phyloP scores from a whole-genome alignment of 2,329 filamentous ascomycete genomes.

The Orbilia blumenaviensis region DNA sequence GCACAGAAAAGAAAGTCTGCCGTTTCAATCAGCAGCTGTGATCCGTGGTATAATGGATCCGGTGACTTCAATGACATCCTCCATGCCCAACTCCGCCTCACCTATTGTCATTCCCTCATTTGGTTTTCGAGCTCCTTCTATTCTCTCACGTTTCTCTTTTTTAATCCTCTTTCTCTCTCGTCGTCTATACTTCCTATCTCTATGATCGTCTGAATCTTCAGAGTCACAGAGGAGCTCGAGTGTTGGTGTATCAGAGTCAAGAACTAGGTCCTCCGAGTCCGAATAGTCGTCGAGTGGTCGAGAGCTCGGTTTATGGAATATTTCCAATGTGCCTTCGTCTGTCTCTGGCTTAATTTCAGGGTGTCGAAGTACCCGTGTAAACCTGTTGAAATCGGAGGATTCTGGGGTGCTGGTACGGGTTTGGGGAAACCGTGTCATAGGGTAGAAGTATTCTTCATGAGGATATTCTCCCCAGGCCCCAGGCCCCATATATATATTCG shows the following conservation, averaged over 20 bases:
- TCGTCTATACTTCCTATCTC: constrained; percentile 38
- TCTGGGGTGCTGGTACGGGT: no score
- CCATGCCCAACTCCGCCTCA: neutral
- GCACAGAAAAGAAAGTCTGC: no score
- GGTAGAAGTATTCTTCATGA: no score
- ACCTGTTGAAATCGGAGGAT: no score
- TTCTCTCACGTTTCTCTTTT: constrained; percentile 5
- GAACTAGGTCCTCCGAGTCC: constrained; percentile 18
- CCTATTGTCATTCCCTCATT: neutral
- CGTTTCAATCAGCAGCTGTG: no score
- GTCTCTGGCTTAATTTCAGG: no score
- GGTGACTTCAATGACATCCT: neutral
- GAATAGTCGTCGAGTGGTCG: neutral
- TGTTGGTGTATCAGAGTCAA: constrained; percentile 44
- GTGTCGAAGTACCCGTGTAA: no score
- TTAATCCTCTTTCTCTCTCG: constrained; percentile 52
- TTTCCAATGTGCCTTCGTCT: no score
- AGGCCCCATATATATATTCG: no score
- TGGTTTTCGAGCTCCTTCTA: constrained; percentile 15
- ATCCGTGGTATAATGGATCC: no score
- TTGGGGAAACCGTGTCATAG: no score
- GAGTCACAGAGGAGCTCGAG: constrained; percentile 37
- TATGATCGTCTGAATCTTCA: constrained; percentile 20
- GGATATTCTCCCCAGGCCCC: no score
- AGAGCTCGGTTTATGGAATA: neutral